phyloP scores from a whole-genome alignment of 768 basidiomycete genomes.

The Leucosporidium scottii region DNA sequence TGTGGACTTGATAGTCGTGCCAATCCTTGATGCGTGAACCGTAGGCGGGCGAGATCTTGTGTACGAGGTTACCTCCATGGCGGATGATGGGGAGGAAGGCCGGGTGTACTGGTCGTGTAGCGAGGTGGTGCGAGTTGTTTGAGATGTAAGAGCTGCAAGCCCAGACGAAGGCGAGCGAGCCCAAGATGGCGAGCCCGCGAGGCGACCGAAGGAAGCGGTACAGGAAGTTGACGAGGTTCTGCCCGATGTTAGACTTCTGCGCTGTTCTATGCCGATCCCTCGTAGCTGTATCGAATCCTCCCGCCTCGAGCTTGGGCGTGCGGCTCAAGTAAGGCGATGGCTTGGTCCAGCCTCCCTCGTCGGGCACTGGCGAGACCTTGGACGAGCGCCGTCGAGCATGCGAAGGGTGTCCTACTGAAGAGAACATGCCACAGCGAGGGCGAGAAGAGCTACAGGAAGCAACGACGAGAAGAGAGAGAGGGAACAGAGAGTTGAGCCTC shows the following conservation, averaged over 20 bases:
- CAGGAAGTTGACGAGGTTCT: constrained; percentile 5
- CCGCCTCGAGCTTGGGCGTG: constrained; percentile 3
- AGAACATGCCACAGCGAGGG: no score
- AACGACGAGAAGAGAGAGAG: no score
- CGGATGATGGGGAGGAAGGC: constrained; percentile 31
- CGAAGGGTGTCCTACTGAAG: neutral
- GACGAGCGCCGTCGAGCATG: neutral
- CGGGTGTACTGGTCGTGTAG: constrained; percentile 18
- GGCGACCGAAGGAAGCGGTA: constrained; percentile 2
- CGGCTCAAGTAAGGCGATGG: neutral
- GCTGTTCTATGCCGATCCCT: no score
- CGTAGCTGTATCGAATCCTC: no score
- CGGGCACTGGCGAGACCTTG: neutral
- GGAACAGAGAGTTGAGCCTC: no score
- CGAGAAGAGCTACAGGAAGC: no score
- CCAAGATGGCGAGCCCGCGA: neutral
- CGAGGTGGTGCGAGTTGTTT: constrained; percentile 10
- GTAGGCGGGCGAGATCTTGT: constrained; percentile 19
- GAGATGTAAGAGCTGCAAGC: constrained; percentile 4
- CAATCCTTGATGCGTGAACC: constrained; percentile 22
- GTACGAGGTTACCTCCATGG: constrained; percentile 15
- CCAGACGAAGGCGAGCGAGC: constrained; percentile 6
- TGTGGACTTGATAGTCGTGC: constrained; percentile 26
- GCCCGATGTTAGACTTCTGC: no score
- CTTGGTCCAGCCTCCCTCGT: neutral